Evolutionary conservation across 306 rosid species (phyloP).

Genomic region (Delonix regia): DNA sequence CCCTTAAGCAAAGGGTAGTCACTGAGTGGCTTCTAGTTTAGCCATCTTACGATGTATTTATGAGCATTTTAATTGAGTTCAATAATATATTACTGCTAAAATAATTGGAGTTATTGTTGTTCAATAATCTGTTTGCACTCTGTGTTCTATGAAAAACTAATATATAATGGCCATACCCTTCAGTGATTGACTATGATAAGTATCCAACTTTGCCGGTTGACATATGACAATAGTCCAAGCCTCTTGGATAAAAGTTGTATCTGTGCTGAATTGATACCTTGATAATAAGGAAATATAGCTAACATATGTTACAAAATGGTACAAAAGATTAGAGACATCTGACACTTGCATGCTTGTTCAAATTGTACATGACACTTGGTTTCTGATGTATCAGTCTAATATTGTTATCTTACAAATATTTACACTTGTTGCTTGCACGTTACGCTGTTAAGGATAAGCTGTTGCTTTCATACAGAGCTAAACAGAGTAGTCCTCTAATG

Average conservation of each 20-base stretch:
- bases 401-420: background rate
- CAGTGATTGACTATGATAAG: background rate
- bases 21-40: conserved; percentile 82
- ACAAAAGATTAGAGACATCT: background rate
- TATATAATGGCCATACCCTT: background rate
- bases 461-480: background rate
- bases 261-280: background rate
- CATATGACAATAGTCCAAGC: background rate
- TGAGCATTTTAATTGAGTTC: background rate
- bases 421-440: background rate
- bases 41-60: conserved; percentile 31
- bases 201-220: background rate
- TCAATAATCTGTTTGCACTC: background rate
- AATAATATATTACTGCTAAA: background rate
- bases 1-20: conserved; percentile 69
- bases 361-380: background rate
- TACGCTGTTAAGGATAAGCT: background rate
- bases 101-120: background rate
- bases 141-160: background rate
- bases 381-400: background rate
- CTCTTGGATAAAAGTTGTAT: background rate
- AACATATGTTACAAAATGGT: background rate
- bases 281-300: background rate
- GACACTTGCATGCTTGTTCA: background rate
- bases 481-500: background rate